Conservation (phyloP, 768 basidiomycete genomes). For the Mycena alexandri region DNA sequence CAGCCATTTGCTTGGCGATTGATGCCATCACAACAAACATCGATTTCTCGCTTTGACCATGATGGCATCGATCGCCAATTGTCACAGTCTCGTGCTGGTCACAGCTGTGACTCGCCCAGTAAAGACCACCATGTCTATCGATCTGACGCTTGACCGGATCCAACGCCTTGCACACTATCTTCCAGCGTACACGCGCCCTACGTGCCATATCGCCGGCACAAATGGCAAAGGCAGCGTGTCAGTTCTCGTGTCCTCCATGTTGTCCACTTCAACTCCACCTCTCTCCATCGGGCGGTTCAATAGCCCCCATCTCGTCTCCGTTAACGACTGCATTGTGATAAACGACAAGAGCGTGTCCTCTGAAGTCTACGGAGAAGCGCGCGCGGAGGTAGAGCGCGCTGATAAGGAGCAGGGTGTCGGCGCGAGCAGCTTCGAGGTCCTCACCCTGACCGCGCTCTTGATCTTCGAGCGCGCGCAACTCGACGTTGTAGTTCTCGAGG, state of each 20-base stretch:
- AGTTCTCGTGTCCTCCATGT: constrained; percentile 82
- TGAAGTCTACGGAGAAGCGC: constrained; percentile 60
- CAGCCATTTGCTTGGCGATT: no score
- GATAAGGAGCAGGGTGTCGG: constrained; percentile 58
- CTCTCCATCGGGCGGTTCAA: constrained; percentile 88
- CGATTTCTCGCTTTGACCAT: no score
- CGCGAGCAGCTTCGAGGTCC: constrained; percentile 85
- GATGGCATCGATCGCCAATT: constrained; percentile 3
- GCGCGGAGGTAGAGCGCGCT: constrained; percentile 61
- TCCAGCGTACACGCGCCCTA: constrained; percentile 78
- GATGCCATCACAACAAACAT: no score
- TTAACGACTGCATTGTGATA: constrained; percentile 83
- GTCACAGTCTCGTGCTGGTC: constrained; percentile 21
- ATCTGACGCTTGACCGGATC: constrained; percentile 75
- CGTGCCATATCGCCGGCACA: constrained; percentile 93
- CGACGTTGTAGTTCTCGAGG: constrained; percentile 90
- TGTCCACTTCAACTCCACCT: constrained; percentile 65
- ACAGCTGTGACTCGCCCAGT: constrained; percentile 20
- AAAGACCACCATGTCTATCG: constrained; percentile 68
- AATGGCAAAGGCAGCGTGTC: constrained; percentile 98
- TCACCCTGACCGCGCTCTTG: constrained; percentile 84
- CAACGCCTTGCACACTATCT: constrained; percentile 64
- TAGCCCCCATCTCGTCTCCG: constrained; percentile 88
- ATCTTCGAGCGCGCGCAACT: constrained; percentile 79
- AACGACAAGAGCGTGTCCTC: constrained; percentile 65